These are phyloP conservation scores for Cyberlindnera samutprakarnensis DNA, from an alignment of 805 yeast genomes.

Conservation along the genomic window DNA sequence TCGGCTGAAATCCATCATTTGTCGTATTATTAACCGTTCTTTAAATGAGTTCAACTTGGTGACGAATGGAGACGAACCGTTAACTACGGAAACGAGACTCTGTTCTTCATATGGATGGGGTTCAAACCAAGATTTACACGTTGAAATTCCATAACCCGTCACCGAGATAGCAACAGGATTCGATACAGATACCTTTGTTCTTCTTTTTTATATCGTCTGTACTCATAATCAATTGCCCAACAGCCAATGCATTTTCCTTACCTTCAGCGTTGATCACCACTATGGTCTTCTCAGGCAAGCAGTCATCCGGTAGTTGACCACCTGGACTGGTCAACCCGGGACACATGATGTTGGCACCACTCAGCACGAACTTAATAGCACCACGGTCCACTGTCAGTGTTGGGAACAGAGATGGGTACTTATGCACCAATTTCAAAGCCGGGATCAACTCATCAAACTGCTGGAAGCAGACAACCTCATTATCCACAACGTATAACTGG, in stretches of 20 bases:
- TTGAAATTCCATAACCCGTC: conserved; percentile 78
- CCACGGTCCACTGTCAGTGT: conserved; percentile 89
- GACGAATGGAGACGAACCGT: too few relatives aligned
- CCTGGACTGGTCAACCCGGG: conserved; percentile 89
- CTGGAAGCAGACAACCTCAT: conserved; percentile 71
- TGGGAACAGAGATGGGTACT: conserved; percentile 79
- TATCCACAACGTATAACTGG: conserved; percentile 66
- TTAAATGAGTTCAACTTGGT: too few relatives aligned
- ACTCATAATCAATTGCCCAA: conserved; percentile 83
- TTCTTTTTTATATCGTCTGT: conserved; percentile 77
- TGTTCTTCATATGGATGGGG: too few relatives aligned
- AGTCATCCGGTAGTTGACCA: conserved; percentile 71
- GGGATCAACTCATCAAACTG: conserved; percentile 78
- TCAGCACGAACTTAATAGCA: conserved; percentile 89
- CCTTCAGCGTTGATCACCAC: conserved; percentile 90
- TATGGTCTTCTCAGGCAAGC: conserved; percentile 56
- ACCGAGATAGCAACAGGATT: conserved; percentile 74
- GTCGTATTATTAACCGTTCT: not conserved
- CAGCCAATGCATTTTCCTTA: conserved; percentile 82
- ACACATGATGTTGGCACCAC: conserved; percentile 97
- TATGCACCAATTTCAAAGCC: conserved; percentile 64
- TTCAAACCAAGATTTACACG: too few relatives aligned
- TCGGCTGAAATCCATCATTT: not conserved
- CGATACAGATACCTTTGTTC: conserved; percentile 88
- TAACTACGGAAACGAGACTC: too few relatives aligned